phyloP scores from a whole-genome alignment of 202 grass and related monocot species.

The Elaeis oleifera region DNA sequence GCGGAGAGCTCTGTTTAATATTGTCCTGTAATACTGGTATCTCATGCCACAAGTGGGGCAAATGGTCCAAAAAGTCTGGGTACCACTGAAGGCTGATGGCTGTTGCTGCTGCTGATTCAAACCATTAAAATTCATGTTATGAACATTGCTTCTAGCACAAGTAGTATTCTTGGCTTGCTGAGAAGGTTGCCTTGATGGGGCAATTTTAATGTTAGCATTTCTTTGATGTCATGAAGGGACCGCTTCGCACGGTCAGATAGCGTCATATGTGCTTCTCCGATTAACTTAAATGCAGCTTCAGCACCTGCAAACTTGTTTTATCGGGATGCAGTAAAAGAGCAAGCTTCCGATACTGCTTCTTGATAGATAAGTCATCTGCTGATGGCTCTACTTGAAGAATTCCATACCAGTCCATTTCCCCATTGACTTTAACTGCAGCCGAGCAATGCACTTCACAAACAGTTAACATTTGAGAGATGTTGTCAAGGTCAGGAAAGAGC shows the following conservation, averaged over 20 bases:
- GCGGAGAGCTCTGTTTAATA: conserved; percentile 38
- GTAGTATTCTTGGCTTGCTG: conserved; percentile 26
- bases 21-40: conserved; percentile 41
- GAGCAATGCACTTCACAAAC: conserved; percentile 77
- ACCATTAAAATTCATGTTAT: conserved; percentile 19
- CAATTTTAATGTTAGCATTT: conserved; percentile 13
- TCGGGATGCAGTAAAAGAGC: conserved; percentile 76
- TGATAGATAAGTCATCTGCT: conserved; percentile 53
- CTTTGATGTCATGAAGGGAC: conserved; percentile 60
- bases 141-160: conserved; percentile 14
- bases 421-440: conserved; percentile 43
- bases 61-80: conserved; percentile 51
- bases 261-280: conserved; percentile 63
- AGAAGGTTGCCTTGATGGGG: conserved; percentile 15
- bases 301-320: conserved; percentile 85
- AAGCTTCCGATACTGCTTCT: conserved; percentile 70
- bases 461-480: conserved; percentile 58
- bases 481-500: conserved; percentile 55
- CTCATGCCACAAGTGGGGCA: conserved; percentile 50
- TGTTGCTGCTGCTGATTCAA: conserved; percentile 26
- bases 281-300: conserved; percentile 78
- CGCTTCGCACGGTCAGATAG: conserved; percentile 67
- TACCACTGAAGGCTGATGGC: conserved; percentile 20
- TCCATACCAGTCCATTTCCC: conserved; percentile 59
- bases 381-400: conserved; percentile 51